Evolutionary conservation across 768 basidiomycete genomes (phyloP).

Genomic region (Suillus brevipes): DNA sequence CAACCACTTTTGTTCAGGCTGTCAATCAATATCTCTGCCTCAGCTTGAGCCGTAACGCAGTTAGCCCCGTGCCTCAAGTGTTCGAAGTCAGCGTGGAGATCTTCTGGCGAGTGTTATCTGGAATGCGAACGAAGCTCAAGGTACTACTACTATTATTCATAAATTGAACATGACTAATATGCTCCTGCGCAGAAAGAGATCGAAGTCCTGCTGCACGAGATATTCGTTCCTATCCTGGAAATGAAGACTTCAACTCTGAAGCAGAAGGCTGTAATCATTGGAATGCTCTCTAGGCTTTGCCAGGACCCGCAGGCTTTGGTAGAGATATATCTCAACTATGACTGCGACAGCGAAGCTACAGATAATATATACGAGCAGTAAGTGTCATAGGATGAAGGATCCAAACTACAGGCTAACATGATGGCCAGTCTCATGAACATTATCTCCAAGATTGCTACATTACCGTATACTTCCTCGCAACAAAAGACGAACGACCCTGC

Average conservation of each 20-base stretch:
- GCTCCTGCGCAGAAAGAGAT: constrained; percentile 83
- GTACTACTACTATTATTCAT: constrained; percentile 38
- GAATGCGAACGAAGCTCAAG: constrained; percentile 95
- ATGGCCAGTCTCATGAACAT: constrained; percentile 82
- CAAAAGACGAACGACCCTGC: constrained; percentile 56
- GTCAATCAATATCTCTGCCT: constrained; percentile 96
- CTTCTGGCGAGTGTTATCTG: constrained; percentile 94
- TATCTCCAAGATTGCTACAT: constrained; percentile 85
- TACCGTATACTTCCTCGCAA: constrained; percentile 46
- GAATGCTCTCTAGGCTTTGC: constrained; percentile 83
- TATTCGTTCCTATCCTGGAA: constrained; percentile 97
- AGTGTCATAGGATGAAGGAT: constrained; percentile 27
- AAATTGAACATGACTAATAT: constrained; percentile 13
- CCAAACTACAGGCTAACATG: constrained; percentile 9
- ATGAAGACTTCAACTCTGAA: constrained; percentile 96
- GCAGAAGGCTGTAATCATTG: constrained; percentile 91
- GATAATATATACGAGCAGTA: constrained; percentile 98
- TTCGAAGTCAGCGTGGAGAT: constrained; percentile 99
- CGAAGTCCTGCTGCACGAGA: constrained; percentile 96
- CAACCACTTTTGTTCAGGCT: constrained; percentile 88
- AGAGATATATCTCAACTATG: constrained; percentile 98
- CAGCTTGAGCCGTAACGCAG: constrained; percentile 90
- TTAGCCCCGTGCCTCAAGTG: constrained; percentile 92
- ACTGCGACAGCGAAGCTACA: constrained; percentile 91
- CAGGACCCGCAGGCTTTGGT: constrained; percentile 98